Evolutionary conservation across 208 protist species (phyloP), one percentile per base, ranked within the genome.

Genomic region (Leishmania lainsoni): DNA sequence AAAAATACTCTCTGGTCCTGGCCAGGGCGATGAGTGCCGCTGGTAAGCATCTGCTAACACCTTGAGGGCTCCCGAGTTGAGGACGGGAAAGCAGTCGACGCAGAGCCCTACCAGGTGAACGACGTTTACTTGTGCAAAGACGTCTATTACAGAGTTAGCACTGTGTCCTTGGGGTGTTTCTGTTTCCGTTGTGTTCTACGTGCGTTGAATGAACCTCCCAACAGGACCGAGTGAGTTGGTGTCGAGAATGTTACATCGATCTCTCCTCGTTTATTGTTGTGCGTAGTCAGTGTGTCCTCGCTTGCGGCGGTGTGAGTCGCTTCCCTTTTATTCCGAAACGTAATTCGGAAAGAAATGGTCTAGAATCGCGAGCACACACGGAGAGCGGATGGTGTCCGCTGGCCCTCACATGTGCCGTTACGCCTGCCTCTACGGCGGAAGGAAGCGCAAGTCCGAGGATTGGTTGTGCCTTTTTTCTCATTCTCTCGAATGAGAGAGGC

Each of bases 1-100:
- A 69, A 16, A 87, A 75, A 22, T 92, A 83, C 78, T 81, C 79
- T n/a, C 17, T 75, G 6, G 51, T 71, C 26, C 61, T 91, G 16
- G 79, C 83, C 14, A 75, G 66, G 16, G 54, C 73, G 2, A 63
- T 85, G 3, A 71, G 61, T 52, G 63, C 72, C 17, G 82, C 76
- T 9, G 77, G 51, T 0, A 73, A 85, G 14, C 70, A 79, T n/a
- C 52, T 85, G 29, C 69, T 85, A 20, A 12, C 39, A 39, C 76
- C 76, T 12, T 80, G 48, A 70, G 56, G n/a, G 2, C n/a, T 17
- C 61, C 14, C 49, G 26, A 51, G 45, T 56, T 56, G 22, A 20
- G 10, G 29, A 68, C 0, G 12, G n/a, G 0, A 39, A 39, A 39
- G 12, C 4, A 68, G 17, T 68, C 8, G 52, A 14, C 26, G 22